Base-by-base conservation (phyloP, 371 early-diverging fungal species). In the Mucor velutinosus region DNA sequence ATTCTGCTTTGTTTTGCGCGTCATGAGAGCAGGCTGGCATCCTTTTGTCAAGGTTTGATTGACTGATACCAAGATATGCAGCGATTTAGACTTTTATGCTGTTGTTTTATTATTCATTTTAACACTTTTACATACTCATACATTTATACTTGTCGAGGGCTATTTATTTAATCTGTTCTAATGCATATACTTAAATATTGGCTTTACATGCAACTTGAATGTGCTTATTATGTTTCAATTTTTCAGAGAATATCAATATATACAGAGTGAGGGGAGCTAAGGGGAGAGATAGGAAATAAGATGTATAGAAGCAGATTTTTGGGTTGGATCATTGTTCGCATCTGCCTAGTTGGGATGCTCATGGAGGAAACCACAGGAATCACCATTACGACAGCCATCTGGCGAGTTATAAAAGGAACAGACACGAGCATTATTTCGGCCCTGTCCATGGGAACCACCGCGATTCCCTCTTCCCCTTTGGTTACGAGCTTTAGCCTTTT, bases 21-120 rank as follows among this genome's bases (percentile, higher is more conserved):
- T 77, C 21, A 33, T 63, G 25, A 60, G 71, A 62, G 75, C 76
- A 32, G 77, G 77, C 27, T 76, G 68, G 66, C 66, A 64, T 14
- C 71, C 71, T 37, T 56, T 65, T n/a, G 32, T 66, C 25, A 72
- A 72, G 37, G 69, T 68, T 17, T 72, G 65, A 37, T 32, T 4
- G 21, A 14, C 21, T 49, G 35, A 32, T 25, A 51, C 45, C 45
- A 45, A 19, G 19, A 45, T 11, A 43, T n/a, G 1, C n/a, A 43
- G 37, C 19, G n/a, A n/a, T n/a, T 45, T 45, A n/a, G 30, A 10
- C 45, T 5, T 5, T 53, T 51, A 5, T 15, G 55, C 29, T 53
- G 29, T 27, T 27, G 4, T 19, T 53, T 11, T 5, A 37, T 37
- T 14, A 8, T 37, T 4, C 4, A 37, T 4, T 37, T 4, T 0